phyloP scores from a whole-genome alignment of 495 filamentous ascomycete species.

The Poronia punctata region DNA sequence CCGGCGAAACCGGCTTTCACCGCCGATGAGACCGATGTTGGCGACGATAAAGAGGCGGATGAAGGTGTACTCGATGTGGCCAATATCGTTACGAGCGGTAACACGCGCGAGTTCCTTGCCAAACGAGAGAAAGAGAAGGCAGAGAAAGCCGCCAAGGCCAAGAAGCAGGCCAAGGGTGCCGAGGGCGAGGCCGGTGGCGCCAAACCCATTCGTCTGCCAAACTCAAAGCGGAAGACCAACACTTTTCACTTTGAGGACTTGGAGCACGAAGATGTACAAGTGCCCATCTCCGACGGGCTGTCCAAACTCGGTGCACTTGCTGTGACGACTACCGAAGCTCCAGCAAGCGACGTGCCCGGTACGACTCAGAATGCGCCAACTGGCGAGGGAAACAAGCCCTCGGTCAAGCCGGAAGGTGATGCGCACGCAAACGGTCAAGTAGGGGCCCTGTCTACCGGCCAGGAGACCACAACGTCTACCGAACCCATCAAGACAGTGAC shows the following conservation, averaged over 20 bases:
- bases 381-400: slow-evolving; percentile 13
- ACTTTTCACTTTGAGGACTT: slow-evolving; percentile 80
- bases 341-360: slow-evolving; percentile 32
- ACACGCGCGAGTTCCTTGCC: slow-evolving; percentile 85
- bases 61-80: slow-evolving; percentile 93
- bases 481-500: slow-evolving; percentile 16
- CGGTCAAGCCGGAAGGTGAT: slow-evolving; percentile 14
- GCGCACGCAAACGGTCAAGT: slow-evolving; percentile 8
- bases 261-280: slow-evolving; percentile 53
- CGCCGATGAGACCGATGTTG: slow-evolving; percentile 45
- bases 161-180: slow-evolving; percentile 43
- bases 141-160: slow-evolving; percentile 51
- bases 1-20: slow-evolving; percentile 25
- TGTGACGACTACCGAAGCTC: slow-evolving; percentile 28
- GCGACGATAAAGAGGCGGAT: slow-evolving; percentile 42
- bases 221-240: slow-evolving; percentile 69
- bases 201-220: slow-evolving; percentile 61
- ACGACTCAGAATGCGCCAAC: slow-evolving; percentile 16
- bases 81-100: slow-evolving; percentile 83
- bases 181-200: slow-evolving; percentile 53
- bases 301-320: slow-evolving; percentile 28
- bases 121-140: slow-evolving; percentile 87
- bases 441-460: too few species aligned
- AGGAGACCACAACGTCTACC: neutral
- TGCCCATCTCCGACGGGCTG: slow-evolving; percentile 34